Evolutionary conservation across 257 asterid genomes (phyloP).

Genomic region (Jacaranda mimosifolia): DNA sequence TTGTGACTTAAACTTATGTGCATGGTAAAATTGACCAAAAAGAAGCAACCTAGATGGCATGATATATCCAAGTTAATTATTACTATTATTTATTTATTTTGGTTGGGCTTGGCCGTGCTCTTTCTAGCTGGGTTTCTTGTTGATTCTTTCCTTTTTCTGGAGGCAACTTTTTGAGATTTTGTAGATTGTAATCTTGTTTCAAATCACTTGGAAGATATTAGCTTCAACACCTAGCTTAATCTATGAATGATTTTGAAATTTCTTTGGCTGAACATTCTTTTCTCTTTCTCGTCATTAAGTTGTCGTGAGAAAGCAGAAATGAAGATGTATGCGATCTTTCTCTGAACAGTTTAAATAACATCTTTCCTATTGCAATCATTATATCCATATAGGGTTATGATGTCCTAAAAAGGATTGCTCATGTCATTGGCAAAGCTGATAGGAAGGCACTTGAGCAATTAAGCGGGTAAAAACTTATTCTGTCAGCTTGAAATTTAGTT

Average conservation of each 20-base stretch:
- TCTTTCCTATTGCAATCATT: slow-evolving; percentile 14
- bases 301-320: slow-evolving; percentile 15
- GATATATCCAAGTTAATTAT: neutral
- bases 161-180: slow-evolving; percentile 10
- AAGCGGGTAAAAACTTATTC: slow-evolving; percentile 68
- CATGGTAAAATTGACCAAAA: slow-evolving; percentile 17
- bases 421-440: slow-evolving; percentile 72
- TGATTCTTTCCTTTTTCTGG: neutral
- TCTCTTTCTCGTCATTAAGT: slow-evolving; percentile 20
- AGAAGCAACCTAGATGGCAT: neutral
- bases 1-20: slow-evolving; percentile 13
- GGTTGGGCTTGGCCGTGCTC: slow-evolving; percentile 11
- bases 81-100: neutral
- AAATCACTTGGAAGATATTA: slow-evolving; percentile 20
- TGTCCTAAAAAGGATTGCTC: slow-evolving; percentile 86
- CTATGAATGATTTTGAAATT: slow-evolving; percentile 2
- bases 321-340: slow-evolving; percentile 3
- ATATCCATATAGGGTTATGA: slow-evolving; percentile 73
- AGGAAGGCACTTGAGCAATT: slow-evolving; percentile 73
- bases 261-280: slow-evolving; percentile 19
- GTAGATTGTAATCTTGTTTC: too few relatives aligned
- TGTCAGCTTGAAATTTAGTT: slow-evolving; percentile 11
- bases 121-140: slow-evolving; percentile 20
- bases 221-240: neutral
- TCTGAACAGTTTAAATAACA: slow-evolving; percentile 23